A percentile compares a stretch with the other conserved stretches of the same genome.
These are phyloP conservation scores for Emergomyces orientalis DNA, from an alignment of 2,329 filamentous ascomycete genomes.

Conservation along the genomic window DNA sequence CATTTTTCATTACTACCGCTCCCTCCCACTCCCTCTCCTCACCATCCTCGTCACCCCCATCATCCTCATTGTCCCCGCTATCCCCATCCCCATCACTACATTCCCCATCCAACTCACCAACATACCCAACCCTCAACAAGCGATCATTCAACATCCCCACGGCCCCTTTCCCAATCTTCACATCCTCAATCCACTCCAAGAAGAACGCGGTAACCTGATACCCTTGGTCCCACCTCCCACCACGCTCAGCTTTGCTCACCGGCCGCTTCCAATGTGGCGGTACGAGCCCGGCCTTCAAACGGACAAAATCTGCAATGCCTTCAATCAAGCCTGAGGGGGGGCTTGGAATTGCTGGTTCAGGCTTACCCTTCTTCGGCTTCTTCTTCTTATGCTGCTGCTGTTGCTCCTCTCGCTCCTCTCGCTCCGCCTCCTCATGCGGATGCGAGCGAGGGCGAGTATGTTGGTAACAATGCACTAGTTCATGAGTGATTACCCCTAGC, in stretches of 20 bases:
- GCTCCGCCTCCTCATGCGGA: neutral
- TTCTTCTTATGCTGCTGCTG: neutral
- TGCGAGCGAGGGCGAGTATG: slow-evolving; percentile 50
- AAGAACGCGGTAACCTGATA: slow-evolving; percentile 93
- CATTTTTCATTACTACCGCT: slow-evolving; percentile 2
- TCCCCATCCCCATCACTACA: neutral
- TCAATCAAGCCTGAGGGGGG: slow-evolving; percentile 71
- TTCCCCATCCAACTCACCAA: slow-evolving; percentile 20
- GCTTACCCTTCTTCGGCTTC: slow-evolving; percentile 1
- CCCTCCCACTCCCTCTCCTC: slow-evolving; percentile 19
- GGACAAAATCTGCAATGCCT: slow-evolving; percentile 87
- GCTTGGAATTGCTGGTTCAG: slow-evolving; percentile 14
- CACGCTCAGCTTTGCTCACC: slow-evolving; percentile 35
- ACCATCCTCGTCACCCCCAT: slow-evolving; percentile 20
- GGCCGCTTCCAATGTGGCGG: slow-evolving; percentile 74
- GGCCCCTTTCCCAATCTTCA: slow-evolving; percentile 58
- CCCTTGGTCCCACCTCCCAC: slow-evolving; percentile 70
- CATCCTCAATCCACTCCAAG: slow-evolving; percentile 69
- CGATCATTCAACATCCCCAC: slow-evolving; percentile 46
- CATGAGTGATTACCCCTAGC: slow-evolving; percentile 75
- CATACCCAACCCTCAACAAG: slow-evolving; percentile 29
- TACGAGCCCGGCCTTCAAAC: slow-evolving; percentile 60
- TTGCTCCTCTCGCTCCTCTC: neutral
- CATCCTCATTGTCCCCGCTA: slow-evolving; percentile 15
- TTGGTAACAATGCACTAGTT: slow-evolving; percentile 93